These are phyloP conservation scores for Apophysomyces variabilis DNA, from an alignment of 371 early-diverging fungal species.

Conservation along the genomic window DNA sequence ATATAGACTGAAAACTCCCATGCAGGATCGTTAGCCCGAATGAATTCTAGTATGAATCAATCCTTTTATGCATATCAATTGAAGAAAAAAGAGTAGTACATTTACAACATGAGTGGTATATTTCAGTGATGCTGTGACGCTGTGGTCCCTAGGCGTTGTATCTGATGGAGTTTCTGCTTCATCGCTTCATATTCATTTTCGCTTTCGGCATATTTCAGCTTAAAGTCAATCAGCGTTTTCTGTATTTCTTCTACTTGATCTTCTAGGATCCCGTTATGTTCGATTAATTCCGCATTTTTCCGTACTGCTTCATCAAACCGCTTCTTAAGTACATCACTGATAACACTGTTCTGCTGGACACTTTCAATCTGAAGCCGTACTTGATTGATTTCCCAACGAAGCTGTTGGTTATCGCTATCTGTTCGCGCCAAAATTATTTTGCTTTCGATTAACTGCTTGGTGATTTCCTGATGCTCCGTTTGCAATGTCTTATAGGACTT, in stretches of 20 bases:
- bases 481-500: conserved; percentile 60
- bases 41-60: too few species aligned
- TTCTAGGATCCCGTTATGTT: conserved; percentile 68
- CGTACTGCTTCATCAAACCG: neutral
- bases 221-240: conserved; percentile 63
- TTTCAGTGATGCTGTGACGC: too few species aligned
- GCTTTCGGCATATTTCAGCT: conserved; percentile 71
- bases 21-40: too few species aligned
- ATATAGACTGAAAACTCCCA: too few species aligned
- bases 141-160: too few species aligned
- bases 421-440: conserved; percentile 52
- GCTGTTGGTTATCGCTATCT: conserved; percentile 45
- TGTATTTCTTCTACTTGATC: conserved; percentile 68
- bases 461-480: conserved; percentile 63
- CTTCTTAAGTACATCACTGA: neutral
- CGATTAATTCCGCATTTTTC: conserved; percentile 65
- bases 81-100: too few species aligned
- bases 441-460: conserved; percentile 43
- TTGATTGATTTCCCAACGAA: conserved; percentile 33
- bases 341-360: neutral
- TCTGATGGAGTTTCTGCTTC: conserved; percentile 42
- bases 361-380: conserved; percentile 2
- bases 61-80: too few species aligned
- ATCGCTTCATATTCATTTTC: conserved; percentile 68
- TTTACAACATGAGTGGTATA: too few species aligned